Evolutionary conservation across 148 eudicot species (phyloP).

Genomic region (Spergularia marina): DNA sequence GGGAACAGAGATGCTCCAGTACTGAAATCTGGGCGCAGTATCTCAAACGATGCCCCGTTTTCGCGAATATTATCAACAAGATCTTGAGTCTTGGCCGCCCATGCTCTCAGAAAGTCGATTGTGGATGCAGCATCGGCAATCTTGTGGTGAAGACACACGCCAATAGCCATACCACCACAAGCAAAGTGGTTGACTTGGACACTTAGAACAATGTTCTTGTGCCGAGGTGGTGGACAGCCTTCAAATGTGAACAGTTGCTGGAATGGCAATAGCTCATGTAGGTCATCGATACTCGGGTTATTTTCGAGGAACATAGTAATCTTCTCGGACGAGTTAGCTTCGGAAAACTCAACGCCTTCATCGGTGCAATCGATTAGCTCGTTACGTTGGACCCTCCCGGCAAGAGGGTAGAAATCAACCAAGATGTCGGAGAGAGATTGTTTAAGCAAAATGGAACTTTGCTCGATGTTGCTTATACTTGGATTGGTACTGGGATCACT

Average conservation of each 20-base stretch:
- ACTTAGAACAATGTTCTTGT: not conserved
- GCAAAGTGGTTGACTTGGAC: constrained; percentile 22
- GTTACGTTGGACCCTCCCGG: constrained; percentile 23
- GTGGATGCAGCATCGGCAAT: constrained; percentile 27
- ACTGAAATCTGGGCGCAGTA: not conserved
- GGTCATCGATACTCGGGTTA: not conserved
- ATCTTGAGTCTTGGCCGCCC: constrained; percentile 24
- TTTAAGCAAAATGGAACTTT: constrained; percentile 13
- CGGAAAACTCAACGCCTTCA: constrained; percentile 25
- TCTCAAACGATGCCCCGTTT: not conserved
- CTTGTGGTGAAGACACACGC: constrained; percentile 26
- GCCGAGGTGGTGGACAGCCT: not conserved
- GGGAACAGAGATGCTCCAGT: constrained; percentile 5
- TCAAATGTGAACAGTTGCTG: too few species aligned
- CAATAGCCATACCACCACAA: constrained; percentile 29
- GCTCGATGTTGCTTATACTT: not conserved
- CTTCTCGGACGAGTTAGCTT: constrained; percentile 11
- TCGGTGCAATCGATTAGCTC: constrained; percentile 25
- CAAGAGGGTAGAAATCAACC: constrained; percentile 33
- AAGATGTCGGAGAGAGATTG: constrained; percentile 29
- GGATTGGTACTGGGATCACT: not conserved
- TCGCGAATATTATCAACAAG: too few species aligned
- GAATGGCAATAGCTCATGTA: not conserved
- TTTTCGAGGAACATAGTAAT: not conserved
- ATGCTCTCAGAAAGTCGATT: constrained; percentile 21